Evolutionary conservation across 164 flowering plant genomes (phyloP).

Genomic region (Tetrastigma voinierianum): DNA sequence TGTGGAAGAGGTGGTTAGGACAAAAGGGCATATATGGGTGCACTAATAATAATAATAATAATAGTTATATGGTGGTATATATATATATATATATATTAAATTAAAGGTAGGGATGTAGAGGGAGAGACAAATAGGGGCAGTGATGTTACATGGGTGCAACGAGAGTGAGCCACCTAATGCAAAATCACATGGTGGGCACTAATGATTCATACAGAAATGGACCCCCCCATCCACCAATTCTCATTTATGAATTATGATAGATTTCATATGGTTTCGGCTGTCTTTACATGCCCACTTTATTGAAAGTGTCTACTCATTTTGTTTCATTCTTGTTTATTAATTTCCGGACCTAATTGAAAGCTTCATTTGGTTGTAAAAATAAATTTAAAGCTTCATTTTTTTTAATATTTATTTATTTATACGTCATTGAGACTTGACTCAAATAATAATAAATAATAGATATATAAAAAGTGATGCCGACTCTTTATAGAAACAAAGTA

Average conservation of each 20-base stretch:
- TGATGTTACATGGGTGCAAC: constrained; percentile 9
- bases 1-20: too few species aligned
- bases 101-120: neutral
- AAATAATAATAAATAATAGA: too few species aligned
- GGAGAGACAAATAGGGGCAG: neutral
- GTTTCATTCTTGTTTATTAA: neutral
- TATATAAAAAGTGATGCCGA: too few species aligned
- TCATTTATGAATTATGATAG: neutral
- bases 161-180: neutral
- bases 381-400: too few species aligned
- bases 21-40: too few species aligned
- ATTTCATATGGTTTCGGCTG: neutral
- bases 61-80: too few species aligned
- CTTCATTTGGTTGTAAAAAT: too few species aligned
- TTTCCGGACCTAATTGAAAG: neutral
- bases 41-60: too few species aligned
- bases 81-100: neutral
- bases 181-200: constrained; percentile 12
- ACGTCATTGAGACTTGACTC: too few species aligned
- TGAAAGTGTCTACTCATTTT: neutral
- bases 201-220: constrained; percentile 5
- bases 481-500: too few species aligned
- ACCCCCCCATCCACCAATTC: constrained; percentile 5
- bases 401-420: too few species aligned
- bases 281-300: neutral